Percentiles rank a stretch among this genome's conserved stretches.
Conservation (phyloP, 164 flowering plant species). For the Vitis rupestris region DNA sequence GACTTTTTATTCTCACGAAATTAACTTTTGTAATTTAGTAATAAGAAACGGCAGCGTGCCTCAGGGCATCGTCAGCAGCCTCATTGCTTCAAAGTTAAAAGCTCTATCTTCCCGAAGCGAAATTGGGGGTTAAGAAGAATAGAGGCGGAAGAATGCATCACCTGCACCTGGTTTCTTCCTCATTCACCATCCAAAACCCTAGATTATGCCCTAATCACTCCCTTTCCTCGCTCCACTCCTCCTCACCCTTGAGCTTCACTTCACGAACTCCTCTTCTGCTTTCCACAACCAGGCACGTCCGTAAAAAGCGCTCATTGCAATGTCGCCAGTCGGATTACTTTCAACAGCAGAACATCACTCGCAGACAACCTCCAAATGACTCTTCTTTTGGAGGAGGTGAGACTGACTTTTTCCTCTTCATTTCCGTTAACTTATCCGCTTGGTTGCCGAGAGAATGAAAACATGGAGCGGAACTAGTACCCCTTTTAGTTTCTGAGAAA, state of each 20-base stretch:
- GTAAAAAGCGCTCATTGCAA: slow-evolving; percentile 23
- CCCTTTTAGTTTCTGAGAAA: neutral
- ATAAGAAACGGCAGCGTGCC: too few species aligned
- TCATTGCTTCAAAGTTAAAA: too few species aligned
- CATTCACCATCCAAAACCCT: slow-evolving; percentile 14
- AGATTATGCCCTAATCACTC: neutral
- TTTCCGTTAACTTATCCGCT: neutral
- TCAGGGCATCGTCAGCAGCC: too few species aligned
- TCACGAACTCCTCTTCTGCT: too few species aligned
- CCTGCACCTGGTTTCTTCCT: slow-evolving; percentile 12
- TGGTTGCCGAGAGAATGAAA: neutral
- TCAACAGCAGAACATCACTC: slow-evolving; percentile 32
- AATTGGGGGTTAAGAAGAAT: too few species aligned
- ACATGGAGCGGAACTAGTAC: neutral
- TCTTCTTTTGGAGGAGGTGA: slow-evolving; percentile 22
- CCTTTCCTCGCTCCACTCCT: slow-evolving; percentile 1
- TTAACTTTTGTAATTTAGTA: too few species aligned
- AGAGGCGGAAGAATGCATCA: slow-evolving; percentile 11
- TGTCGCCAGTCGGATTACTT: slow-evolving; percentile 45
- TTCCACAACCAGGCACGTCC: neutral
- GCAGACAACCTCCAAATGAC: slow-evolving; percentile 11
- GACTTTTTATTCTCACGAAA: too few species aligned
- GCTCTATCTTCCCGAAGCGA: too few species aligned
- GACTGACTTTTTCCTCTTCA: neutral
- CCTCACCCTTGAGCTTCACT: too few species aligned